These are phyloP conservation scores for Aspergillus sclerotioniger DNA, from an alignment of 495 filamentous ascomycete species.

Conservation along the genomic window DNA sequence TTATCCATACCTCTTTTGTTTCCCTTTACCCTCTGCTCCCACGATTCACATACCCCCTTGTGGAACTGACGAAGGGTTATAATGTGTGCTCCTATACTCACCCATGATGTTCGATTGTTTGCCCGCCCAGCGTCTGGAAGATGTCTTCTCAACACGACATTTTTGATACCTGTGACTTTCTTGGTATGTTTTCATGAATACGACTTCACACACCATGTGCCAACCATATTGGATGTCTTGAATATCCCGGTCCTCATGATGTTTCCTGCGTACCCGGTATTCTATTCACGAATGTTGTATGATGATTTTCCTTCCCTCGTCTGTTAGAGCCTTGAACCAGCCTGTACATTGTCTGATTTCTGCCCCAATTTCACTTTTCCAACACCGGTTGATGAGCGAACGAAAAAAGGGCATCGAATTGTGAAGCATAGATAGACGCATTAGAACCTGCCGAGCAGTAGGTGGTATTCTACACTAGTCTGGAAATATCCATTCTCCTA, in stretches of 20 bases:
- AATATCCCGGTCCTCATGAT: not conserved
- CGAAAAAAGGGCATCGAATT: not conserved
- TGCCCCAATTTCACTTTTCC: not conserved
- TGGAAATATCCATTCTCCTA: not conserved
- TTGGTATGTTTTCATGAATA: not conserved
- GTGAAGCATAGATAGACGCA: conserved; percentile 5
- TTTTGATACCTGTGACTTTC: conserved; percentile 5
- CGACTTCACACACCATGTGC: not conserved
- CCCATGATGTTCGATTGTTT: conserved; percentile 6
- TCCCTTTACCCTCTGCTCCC: conserved; percentile 1
- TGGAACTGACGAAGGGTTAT: not conserved
- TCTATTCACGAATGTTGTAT: not conserved
- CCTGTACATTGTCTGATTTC: conserved; percentile 1
- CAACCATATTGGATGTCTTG: not conserved
- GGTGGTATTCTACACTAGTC: not conserved
- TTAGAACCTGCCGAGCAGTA: not conserved
- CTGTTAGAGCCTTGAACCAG: not conserved
- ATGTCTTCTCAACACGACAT: conserved; percentile 1
- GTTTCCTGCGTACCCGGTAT: not conserved
- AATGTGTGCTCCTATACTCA: conserved; percentile 13
- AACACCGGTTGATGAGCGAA: too few species aligned
- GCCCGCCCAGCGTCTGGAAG: not conserved
- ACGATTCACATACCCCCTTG: not conserved
- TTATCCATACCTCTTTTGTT: conserved; percentile 15
- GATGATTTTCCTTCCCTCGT: not conserved